Evolutionary conservation across 2,329 filamentous ascomycete species (phyloP), one percentile per base, ranked within the genome.

Genomic region (Coniochaeta sp.): DNA sequence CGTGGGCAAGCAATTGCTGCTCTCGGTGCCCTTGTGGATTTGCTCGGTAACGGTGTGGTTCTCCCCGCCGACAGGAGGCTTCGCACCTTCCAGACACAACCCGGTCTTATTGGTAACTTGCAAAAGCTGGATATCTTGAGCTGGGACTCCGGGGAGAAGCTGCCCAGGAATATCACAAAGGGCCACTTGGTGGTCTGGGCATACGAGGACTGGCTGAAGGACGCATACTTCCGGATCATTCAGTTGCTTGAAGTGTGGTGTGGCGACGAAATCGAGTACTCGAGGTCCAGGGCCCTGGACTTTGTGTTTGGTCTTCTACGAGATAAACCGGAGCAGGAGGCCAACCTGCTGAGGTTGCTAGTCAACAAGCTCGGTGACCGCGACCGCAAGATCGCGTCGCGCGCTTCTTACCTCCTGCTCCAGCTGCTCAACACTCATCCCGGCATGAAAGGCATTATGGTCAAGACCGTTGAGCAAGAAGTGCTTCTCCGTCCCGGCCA

Each of bases 311-410:
- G 92, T 56, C 75, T 99, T 33, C 74, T 99, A 55, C 94, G 90
- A 67, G 91, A 96, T 67, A 99, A 96, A 71, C 92, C 94, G 0
- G 94, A 99, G 68, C 94, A 99, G 65, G 94, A 99, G 68, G 87
- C 92, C 51, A 99, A 99, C 66, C 73, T 99, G 56, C 75, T 99
- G 55, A 85, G 92, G 51, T 75, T 99, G 52, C 73, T 99, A 53
- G 90, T 99, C 59, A 97, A 97, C 75, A 99, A 99, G 70, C 81
- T 99, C 24, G 92, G 95, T 61, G 94, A 99, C 65, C 89, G 87
- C 42, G 90, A 95, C 58, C 91, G 91, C 66, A 99, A 97, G 70
- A 95, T 99, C 61, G 86, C 94, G 1, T 99, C 94, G 4, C 83
- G 91, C 54, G 87, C 92, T 2, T 97, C 94, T 0, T 95, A 96